These are phyloP conservation scores for Erodium moschatum DNA, from an alignment of 441 rosid species.

Conservation along the genomic window DNA sequence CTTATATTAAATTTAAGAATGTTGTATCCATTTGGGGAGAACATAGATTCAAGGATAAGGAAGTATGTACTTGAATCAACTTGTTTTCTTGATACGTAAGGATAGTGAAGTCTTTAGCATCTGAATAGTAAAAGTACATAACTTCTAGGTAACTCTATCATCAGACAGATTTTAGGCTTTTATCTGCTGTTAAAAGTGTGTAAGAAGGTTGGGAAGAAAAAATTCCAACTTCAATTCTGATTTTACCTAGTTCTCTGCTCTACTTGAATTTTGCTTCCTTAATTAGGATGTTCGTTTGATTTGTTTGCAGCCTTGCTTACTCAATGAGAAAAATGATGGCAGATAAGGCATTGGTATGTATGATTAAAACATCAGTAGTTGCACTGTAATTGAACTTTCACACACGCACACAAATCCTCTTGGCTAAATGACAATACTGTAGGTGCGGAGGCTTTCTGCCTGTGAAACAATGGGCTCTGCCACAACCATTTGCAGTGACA, in stretches of 20 bases:
- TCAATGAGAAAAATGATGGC: conserved; percentile 99
- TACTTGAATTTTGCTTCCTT: not conserved
- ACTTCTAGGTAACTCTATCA: too few relatives aligned
- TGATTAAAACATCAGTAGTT: not conserved
- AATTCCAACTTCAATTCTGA: not conserved
- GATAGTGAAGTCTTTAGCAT: not conserved
- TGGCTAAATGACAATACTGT: conserved; percentile 23
- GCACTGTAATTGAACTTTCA: not conserved
- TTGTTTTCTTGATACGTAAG: not conserved
- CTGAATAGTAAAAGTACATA: too few relatives aligned
- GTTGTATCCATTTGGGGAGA: not conserved
- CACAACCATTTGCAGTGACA: conserved; percentile 96
- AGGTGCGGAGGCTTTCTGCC: conserved; percentile 97
- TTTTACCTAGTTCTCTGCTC: not conserved
- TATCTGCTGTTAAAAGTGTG: not conserved
- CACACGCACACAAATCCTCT: not conserved
- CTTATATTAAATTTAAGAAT: not conserved
- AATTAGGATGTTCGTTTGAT: not conserved
- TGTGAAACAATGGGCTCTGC: conserved; percentile 99
- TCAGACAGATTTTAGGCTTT: not conserved
- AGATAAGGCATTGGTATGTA: conserved; percentile 87
- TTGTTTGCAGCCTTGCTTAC: conserved; percentile 69
- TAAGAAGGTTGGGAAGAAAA: not conserved
- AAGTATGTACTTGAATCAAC: not conserved
- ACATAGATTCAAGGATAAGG: not conserved